Evolutionary conservation across 2,329 filamentous ascomycete species (phyloP).

Genomic region (Juglanconis juglandina): DNA sequence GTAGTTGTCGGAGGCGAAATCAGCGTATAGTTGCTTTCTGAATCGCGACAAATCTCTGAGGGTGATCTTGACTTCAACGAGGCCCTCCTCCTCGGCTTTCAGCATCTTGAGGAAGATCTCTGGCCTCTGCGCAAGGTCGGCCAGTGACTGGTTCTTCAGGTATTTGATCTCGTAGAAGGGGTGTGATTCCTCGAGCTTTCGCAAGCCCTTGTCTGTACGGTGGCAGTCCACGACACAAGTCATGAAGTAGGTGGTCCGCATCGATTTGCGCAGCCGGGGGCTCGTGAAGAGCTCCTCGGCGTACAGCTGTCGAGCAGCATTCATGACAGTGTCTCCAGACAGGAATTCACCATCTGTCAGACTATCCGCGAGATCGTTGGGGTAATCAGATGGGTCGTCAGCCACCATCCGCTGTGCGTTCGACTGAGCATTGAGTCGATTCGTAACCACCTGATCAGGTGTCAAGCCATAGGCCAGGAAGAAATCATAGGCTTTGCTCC

Average conservation of each 20-base stretch:
- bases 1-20: conserved; percentile 92
- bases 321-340: conserved; percentile 72
- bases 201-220: conserved; percentile 89
- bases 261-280: conserved; percentile 83
- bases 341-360: conserved; percentile 70
- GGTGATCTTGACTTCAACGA: conserved; percentile 79
- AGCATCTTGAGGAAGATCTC: conserved; percentile 96
- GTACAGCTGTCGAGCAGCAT: conserved; percentile 81
- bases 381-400: conserved; percentile 76
- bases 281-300: conserved; percentile 86
- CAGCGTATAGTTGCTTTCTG: conserved; percentile 69
- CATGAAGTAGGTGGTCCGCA: conserved; percentile 79
- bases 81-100: conserved; percentile 89
- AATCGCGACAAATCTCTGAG: conserved; percentile 76
- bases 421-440: conserved; percentile 58
- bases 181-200: conserved; percentile 90
- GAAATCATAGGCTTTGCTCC: conserved; percentile 73
- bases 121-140: conserved; percentile 75
- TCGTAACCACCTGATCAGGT: conserved; percentile 83
- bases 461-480: conserved; percentile 88
- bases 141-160: conserved; percentile 80
- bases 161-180: conserved; percentile 99
- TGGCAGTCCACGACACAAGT: conserved; percentile 81
- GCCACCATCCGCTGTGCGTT: conserved; percentile 76
- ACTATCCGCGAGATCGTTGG: conserved; percentile 82